A percentile compares a stretch with the other conserved stretches of the same genome.
Evolutionary conservation across 2,329 filamentous ascomycete species (phyloP).

Genomic region (Aspergillus carbonarius): DNA sequence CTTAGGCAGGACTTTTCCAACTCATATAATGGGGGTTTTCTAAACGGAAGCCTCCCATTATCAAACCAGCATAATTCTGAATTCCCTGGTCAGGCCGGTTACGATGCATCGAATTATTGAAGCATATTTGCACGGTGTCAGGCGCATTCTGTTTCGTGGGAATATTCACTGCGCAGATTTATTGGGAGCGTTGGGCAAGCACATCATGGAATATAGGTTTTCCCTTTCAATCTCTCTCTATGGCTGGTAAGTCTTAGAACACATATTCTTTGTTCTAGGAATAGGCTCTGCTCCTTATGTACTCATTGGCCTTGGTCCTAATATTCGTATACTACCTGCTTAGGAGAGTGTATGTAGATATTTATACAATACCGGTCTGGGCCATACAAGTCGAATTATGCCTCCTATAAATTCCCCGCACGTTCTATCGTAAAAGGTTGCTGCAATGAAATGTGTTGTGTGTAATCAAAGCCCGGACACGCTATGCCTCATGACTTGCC

Average conservation of each 20-base stretch:
- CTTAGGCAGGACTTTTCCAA: slow-evolving; percentile 23
- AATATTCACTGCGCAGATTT: slow-evolving; percentile 5
- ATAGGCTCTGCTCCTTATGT: too few species aligned
- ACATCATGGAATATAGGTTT: background rate
- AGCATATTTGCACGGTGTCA: slow-evolving; percentile 20
- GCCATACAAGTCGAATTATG: too few species aligned
- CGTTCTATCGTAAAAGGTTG: too few species aligned
- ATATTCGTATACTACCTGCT: too few species aligned
- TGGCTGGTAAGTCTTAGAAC: background rate
- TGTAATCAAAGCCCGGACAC: too few species aligned
- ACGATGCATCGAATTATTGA: slow-evolving; percentile 18
- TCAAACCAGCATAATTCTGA: slow-evolving; percentile 18
- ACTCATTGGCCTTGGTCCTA: too few species aligned
- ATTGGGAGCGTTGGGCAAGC: slow-evolving; percentile 7
- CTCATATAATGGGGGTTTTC: slow-evolving; percentile 20
- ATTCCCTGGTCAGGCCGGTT: slow-evolving; percentile 11
- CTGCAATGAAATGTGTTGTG: too few species aligned
- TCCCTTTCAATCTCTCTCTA: background rate
- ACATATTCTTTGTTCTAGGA: background rate
- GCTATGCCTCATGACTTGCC: background rate
- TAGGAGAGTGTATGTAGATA: too few species aligned
- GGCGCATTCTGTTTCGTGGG: slow-evolving; percentile 16
- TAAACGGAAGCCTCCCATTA: slow-evolving; percentile 22
- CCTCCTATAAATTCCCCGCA: too few species aligned
- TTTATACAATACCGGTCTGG: too few species aligned